phyloP scores from a whole-genome alignment of 2,329 filamentous ascomycete genomes.

The Colletotrichum destructivum region DNA sequence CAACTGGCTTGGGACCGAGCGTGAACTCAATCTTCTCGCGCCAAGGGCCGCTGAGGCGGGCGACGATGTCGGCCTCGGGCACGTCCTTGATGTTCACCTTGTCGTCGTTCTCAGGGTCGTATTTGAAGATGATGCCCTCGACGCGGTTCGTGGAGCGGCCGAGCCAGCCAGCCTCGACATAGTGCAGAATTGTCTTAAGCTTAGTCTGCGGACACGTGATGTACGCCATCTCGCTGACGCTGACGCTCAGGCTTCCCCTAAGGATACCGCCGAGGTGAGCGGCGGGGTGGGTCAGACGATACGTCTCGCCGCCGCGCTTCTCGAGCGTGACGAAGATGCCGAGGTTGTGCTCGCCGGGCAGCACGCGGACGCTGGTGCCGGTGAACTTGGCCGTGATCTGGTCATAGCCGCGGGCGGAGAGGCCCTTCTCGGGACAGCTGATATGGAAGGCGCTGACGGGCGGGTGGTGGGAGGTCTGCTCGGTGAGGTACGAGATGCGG shows the following conservation, averaged over 20 bases:
- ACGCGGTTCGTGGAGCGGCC: slow-evolving; percentile 93
- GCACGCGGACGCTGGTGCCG: slow-evolving; percentile 92
- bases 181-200: slow-evolving; percentile 92
- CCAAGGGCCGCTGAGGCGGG: slow-evolving; percentile 88
- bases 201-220: slow-evolving; percentile 91
- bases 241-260: slow-evolving; percentile 88
- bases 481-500: slow-evolving; percentile 93
- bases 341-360: slow-evolving; percentile 92
- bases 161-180: slow-evolving; percentile 95
- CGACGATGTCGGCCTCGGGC: slow-evolving; percentile 85
- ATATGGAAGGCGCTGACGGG: slow-evolving; percentile 97
- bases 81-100: slow-evolving; percentile 88
- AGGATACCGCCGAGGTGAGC: slow-evolving; percentile 92
- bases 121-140: slow-evolving; percentile 90
- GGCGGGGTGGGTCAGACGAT: slow-evolving; percentile 95
- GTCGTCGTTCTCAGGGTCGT: slow-evolving; percentile 88
- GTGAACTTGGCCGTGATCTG: slow-evolving; percentile 99
- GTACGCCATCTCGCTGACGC: slow-evolving; percentile 90
- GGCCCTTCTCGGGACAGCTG: slow-evolving; percentile 90
- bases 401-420: slow-evolving; percentile 91
- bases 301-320: slow-evolving; percentile 87
- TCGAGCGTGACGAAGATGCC: slow-evolving; percentile 95
- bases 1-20: slow-evolving; percentile 71
- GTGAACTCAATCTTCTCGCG: slow-evolving; percentile 78
- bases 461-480: slow-evolving; percentile 98